Conservation (phyloP, 306 rosid genomes). For the Abrus precatorius region DNA sequence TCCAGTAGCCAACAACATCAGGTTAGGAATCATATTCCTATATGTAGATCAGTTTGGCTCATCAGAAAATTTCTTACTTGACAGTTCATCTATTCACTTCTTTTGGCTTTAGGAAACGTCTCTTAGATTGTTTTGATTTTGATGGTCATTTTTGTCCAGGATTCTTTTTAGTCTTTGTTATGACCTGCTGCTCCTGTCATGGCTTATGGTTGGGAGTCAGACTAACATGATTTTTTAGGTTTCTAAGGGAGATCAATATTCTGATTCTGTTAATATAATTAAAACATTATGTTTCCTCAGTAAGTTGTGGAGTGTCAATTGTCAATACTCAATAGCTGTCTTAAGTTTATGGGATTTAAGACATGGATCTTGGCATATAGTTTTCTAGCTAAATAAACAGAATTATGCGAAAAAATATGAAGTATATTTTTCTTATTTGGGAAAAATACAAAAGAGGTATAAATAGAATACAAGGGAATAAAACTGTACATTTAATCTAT, state of each 20-base stretch:
- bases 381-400: not conserved
- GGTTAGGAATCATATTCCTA: conserved; percentile 37
- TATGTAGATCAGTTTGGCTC: conserved; percentile 17
- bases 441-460: no score
- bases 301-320: not conserved
- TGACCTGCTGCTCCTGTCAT: not conserved
- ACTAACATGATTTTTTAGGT: conserved; percentile 1
- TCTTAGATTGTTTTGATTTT: conserved; percentile 6
- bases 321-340: not conserved
- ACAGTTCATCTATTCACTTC: conserved; percentile 3
- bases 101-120: conserved; percentile 19
- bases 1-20: conserved; percentile 30
- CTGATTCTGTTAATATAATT: not conserved
- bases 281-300: not conserved
- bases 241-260: not conserved
- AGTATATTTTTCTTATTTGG: no score
- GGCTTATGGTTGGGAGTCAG: not conserved
- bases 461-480: no score
- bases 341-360: not conserved
- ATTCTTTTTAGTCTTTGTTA: not conserved
- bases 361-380: not conserved
- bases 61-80: conserved; percentile 15
- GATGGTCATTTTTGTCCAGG: not conserved
- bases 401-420: not conserved
- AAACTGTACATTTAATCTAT: no score